phyloP scores from a whole-genome alignment of 192 early-diverging fungal genomes.

The Coemansia sp. region DNA sequence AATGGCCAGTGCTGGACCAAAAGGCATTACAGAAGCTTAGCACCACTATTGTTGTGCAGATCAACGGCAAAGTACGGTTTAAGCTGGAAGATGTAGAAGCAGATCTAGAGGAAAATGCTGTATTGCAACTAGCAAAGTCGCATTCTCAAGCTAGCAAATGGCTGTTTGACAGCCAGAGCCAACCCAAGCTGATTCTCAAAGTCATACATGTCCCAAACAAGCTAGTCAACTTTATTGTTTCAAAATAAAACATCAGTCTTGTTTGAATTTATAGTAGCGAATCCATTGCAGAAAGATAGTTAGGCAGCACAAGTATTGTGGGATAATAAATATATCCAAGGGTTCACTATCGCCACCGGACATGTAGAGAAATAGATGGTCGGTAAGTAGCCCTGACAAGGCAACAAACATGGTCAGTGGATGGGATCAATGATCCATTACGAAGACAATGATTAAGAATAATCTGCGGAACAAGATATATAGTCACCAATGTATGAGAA shows the following conservation, averaged over 20 bases:
- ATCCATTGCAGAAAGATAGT: slow-evolving; percentile 9
- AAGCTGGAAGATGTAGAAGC: slow-evolving; percentile 49
- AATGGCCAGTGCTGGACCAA: slow-evolving; percentile 59
- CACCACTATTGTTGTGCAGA: slow-evolving; percentile 53
- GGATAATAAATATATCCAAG: background rate
- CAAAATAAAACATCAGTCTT: slow-evolving; percentile 5
- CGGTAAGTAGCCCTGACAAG: background rate
- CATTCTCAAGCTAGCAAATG: slow-evolving; percentile 56
- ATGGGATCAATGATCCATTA: slow-evolving; percentile 4
- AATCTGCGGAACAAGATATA: slow-evolving; percentile 13
- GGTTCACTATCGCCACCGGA: background rate
- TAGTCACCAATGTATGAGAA: background rate
- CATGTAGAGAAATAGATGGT: background rate
- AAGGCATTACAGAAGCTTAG: slow-evolving; percentile 54
- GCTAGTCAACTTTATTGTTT: slow-evolving; percentile 70
- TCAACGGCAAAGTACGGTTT: slow-evolving; percentile 78
- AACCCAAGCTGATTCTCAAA: slow-evolving; percentile 37
- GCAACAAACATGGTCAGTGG: slow-evolving; percentile 6
- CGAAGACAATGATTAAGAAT: slow-evolving; percentile 12
- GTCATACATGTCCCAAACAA: slow-evolving; percentile 66
- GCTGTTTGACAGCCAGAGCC: slow-evolving; percentile 45
- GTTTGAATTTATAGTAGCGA: slow-evolving; percentile 15
- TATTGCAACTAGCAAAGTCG: slow-evolving; percentile 50
- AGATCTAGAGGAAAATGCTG: slow-evolving; percentile 21
- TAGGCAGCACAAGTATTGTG: background rate